These are phyloP conservation scores for Phyllosticta capitalensis DNA, from an alignment of 2,329 filamentous ascomycete genomes.

Conservation along the genomic window DNA sequence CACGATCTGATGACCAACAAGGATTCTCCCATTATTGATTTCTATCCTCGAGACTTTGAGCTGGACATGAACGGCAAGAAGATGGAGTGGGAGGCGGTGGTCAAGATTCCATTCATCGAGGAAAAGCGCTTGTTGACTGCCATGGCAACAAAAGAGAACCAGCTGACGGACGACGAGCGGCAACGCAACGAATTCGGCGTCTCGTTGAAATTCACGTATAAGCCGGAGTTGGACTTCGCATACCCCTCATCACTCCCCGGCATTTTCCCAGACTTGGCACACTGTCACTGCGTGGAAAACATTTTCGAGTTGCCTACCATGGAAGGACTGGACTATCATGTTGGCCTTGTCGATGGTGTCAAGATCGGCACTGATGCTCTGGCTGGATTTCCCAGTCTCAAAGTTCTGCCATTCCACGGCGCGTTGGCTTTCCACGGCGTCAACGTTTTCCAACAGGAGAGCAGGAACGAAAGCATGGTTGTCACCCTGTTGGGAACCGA, in stretches of 20 bases:
- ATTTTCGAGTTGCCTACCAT: constrained; percentile 90
- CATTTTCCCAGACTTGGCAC: constrained; percentile 77
- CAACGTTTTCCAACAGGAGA: constrained; percentile 91
- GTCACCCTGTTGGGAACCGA: constrained; percentile 73
- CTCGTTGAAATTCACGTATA: constrained; percentile 85
- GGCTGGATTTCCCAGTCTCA: constrained; percentile 85
- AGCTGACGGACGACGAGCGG: constrained; percentile 70
- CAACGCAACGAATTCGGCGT: constrained; percentile 84
- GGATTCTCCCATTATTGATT: constrained; percentile 90
- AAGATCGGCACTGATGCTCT: constrained; percentile 75
- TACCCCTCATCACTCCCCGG: constrained; percentile 85
- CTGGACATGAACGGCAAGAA: constrained; percentile 99
- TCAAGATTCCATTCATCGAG: constrained; percentile 98
- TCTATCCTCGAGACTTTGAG: constrained; percentile 94
- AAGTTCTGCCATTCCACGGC: constrained; percentile 75
- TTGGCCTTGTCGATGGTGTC: constrained; percentile 75
- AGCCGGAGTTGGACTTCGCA: constrained; percentile 62
- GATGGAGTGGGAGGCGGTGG: constrained; percentile 98
- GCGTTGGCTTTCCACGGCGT: constrained; percentile 80
- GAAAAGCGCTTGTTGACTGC: constrained; percentile 75
- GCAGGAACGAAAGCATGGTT: constrained; percentile 92
- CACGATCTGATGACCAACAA: constrained; percentile 87
- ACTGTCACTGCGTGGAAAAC: constrained; percentile 89
- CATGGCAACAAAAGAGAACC: constrained; percentile 74
- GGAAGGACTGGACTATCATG: constrained; percentile 76